Base-by-base conservation (phyloP, 306 rosid species). In the Vigna radiata region DNA sequence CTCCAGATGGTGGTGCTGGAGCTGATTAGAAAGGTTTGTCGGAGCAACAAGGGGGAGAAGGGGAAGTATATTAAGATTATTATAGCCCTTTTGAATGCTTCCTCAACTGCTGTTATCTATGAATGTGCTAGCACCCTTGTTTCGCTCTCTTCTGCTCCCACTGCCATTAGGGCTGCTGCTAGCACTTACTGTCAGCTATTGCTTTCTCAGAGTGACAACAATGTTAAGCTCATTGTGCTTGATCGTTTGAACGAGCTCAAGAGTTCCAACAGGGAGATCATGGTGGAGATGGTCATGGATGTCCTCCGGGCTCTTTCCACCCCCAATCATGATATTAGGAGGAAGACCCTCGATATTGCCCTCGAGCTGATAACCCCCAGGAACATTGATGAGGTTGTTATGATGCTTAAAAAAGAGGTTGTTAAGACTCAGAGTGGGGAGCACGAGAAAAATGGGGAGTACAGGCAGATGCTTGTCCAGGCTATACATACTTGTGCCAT, bases 361-460 rank as follows among this genome's bases (percentile, higher is more conserved):
- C 89, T 92, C 27, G 99, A 96, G 48, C 83, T 96, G 84, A 91
- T 96, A 0, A 92, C 97, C 2, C 94, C 91, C 0, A 65, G 92
- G 87, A 96, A 93, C 65, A 84, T 96, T 36, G 96, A 96, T 72
- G 96, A 96, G 93, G 96, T 96, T 68, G 97, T 96, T 73, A 87
- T 96, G 93, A 88, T 85, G 88, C 86, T 96, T 55, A 96, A 96
- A 90, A 96, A 96, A 69, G 99, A 96, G 69, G 98, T 96, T 8
- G 89, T 96, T 63, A 96, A 96, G 63, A 96, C 98, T 16, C 99
- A 96, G 83, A 84, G 91, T 6, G 96, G 89, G 44, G 99, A 96
- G 90, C 91, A 88, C 46, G 99, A 96, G 97, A 96, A 92, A 91
- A 96, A 88, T 46, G 98, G 97, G 9, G 99, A 92, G 80, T 96